Percentiles rank a stretch among this genome's conserved stretches.
Evolutionary conservation across 2,329 filamentous ascomycete genomes (phyloP).

Genomic region (Xylariaceae sp.): DNA sequence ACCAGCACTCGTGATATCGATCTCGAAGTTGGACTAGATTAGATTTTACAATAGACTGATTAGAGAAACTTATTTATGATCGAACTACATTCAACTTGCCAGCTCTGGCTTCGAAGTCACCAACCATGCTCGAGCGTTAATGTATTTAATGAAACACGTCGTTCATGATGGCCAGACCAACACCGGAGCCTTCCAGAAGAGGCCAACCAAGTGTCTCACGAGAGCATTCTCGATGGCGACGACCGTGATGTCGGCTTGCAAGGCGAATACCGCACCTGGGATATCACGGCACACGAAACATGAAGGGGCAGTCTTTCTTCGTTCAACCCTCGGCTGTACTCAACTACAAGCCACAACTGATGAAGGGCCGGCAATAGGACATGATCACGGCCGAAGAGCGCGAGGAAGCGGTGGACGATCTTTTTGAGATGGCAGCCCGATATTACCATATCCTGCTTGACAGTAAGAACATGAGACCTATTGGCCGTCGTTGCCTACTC

Average conservation of each 20-base stretch:
- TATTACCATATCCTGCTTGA: constrained; percentile 24
- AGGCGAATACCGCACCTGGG: constrained; percentile 22
- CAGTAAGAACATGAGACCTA: too few relatives aligned
- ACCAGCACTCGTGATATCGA: too few relatives aligned
- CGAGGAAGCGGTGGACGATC: background rate
- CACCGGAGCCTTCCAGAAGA: constrained; percentile 8
- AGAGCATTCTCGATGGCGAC: constrained; percentile 25
- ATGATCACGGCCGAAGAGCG: constrained; percentile 8
- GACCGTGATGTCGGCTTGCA: constrained; percentile 28
- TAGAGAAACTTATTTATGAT: too few relatives aligned
- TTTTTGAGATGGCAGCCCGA: constrained; percentile 21
- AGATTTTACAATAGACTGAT: too few relatives aligned
- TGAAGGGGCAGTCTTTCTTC: constrained; percentile 14
- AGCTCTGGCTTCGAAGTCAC: constrained; percentile 15
- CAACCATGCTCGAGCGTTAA: constrained; percentile 13
- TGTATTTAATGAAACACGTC: constrained; percentile 10
- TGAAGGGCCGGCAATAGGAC: constrained; percentile 17
- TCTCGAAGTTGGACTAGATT: too few relatives aligned
- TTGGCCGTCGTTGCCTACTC: too few relatives aligned
- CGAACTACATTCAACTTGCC: constrained; percentile 14
- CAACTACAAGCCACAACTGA: constrained; percentile 19
- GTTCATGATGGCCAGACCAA: constrained; percentile 5
- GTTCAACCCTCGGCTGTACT: constrained; percentile 17
- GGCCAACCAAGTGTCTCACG: constrained; percentile 8
- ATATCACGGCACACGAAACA: constrained; percentile 10